Evolutionary conservation across 2,329 filamentous ascomycete genomes (phyloP).

Genomic region (Cyphellophora europaea): DNA sequence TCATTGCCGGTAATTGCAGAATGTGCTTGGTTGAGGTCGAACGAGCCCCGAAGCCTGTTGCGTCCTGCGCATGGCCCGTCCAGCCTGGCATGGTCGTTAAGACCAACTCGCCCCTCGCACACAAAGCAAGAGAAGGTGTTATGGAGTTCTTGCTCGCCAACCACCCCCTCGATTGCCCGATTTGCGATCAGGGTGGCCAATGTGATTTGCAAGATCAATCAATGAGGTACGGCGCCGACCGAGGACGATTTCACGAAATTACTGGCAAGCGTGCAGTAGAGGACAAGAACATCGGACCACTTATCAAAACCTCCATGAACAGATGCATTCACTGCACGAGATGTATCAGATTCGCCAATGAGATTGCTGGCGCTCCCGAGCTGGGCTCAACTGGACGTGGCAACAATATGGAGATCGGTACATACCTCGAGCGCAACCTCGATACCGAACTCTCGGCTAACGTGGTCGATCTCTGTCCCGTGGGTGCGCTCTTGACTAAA

Average conservation of each 20-base stretch:
- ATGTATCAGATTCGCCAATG: slow-evolving; percentile 95
- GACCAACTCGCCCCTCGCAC: slow-evolving; percentile 89
- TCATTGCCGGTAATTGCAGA: slow-evolving; percentile 98
- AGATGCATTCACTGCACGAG: slow-evolving; percentile 98
- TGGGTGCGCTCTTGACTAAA: slow-evolving; percentile 92
- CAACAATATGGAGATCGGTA: slow-evolving; percentile 96
- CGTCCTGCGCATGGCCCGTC: slow-evolving; percentile 97
- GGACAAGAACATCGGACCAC: slow-evolving; percentile 97
- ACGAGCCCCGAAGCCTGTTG: slow-evolving; percentile 89
- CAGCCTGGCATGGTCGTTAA: slow-evolving; percentile 99
- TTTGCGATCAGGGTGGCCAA: slow-evolving; percentile 94
- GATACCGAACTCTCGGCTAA: slow-evolving; percentile 94
- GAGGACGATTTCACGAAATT: slow-evolving; percentile 93
- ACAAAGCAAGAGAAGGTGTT: slow-evolving; percentile 96
- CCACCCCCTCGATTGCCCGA: slow-evolving; percentile 89
- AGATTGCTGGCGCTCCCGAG: slow-evolving; percentile 90
- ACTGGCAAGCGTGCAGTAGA: slow-evolving; percentile 94
- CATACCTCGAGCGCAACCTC: slow-evolving; percentile 88
- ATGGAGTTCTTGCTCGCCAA: slow-evolving; percentile 98
- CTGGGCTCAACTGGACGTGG: slow-evolving; percentile 89
- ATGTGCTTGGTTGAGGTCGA: slow-evolving; percentile 99
- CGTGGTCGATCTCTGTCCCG: slow-evolving; percentile 95
- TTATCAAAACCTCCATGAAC: slow-evolving; percentile 99
- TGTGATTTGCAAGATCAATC: slow-evolving; percentile 99
- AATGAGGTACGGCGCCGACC: slow-evolving; percentile 94